These are phyloP conservation scores for Wickerhamiella musiphila DNA, from an alignment of 805 yeast species.

Conservation along the genomic window DNA sequence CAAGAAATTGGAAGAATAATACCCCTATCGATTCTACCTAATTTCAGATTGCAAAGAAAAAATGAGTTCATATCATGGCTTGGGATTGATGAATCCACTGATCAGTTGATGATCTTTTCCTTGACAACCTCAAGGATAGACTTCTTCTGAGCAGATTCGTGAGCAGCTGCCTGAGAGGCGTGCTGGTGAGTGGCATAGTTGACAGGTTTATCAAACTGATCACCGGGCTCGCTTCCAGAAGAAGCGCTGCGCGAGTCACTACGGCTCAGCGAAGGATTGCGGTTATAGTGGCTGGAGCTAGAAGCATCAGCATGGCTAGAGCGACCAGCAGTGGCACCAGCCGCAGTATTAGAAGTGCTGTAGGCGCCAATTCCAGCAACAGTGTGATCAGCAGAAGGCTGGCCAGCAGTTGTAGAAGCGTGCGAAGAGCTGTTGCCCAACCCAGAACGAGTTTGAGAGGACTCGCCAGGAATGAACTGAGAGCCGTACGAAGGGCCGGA, in stretches of 20 bases:
- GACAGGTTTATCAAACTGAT: not conserved
- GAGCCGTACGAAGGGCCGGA: not conserved
- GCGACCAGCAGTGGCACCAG: not conserved
- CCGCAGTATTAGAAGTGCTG: constrained; percentile 1
- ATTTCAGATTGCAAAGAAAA: not conserved
- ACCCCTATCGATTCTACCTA: not conserved
- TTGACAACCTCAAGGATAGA: not conserved
- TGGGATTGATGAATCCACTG: not conserved
- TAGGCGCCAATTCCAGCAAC: not conserved
- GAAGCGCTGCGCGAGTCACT: not conserved
- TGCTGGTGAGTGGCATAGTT: not conserved
- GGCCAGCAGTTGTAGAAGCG: not conserved
- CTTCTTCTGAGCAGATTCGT: not conserved
- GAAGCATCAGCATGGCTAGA: not conserved
- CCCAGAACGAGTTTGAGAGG: not conserved
- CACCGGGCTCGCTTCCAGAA: not conserved
- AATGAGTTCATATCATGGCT: no score
- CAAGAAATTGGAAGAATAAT: not conserved
- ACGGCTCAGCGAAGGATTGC: not conserved
- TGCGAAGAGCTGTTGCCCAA: not conserved
- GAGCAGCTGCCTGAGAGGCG: not conserved
- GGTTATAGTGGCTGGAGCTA: not conserved
- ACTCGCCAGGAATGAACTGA: not conserved
- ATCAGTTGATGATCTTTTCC: not conserved
- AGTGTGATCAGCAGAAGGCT: not conserved